Conservation (phyloP, 306 rosid species). For the Abrus precatorius region DNA sequence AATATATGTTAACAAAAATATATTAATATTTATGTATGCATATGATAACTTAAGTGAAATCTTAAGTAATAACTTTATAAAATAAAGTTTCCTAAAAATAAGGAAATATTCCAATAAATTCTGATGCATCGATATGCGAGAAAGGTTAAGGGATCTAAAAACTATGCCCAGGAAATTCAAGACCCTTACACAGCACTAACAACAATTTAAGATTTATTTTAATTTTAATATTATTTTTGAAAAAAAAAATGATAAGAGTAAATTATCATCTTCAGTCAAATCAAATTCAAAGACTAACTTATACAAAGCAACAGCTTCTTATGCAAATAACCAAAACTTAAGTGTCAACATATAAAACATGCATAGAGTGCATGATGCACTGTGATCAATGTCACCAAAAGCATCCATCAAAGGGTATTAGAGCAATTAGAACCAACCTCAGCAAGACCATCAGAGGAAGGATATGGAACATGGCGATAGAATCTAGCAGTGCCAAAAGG, state of each 20-base stretch:
- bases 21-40: too few species aligned
- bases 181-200: too few species aligned
- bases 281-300: slow-evolving; percentile 1
- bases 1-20: too few species aligned
- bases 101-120: too few species aligned
- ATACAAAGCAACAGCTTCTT: not conserved
- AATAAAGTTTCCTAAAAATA: too few species aligned
- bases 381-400: not conserved
- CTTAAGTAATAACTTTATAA: too few species aligned
- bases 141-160: too few species aligned
- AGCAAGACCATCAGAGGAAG: slow-evolving; percentile 76
- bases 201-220: too few species aligned
- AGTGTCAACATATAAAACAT: not conserved
- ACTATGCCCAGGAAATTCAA: not conserved
- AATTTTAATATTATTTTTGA: too few species aligned
- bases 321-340: not conserved
- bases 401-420: slow-evolving; percentile 7
- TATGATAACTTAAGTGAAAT: too few species aligned
- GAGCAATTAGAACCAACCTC: slow-evolving; percentile 63
- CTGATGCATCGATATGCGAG: too few species aligned
- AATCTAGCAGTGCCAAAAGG: slow-evolving; percentile 62
- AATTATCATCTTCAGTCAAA: not conserved
- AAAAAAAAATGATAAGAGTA: not conserved
- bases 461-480: slow-evolving; percentile 68
- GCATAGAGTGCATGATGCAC: not conserved